Evolutionary conservation across 495 filamentous ascomycete species (phyloP).

Genomic region (Annulohypoxylon bovei): DNA sequence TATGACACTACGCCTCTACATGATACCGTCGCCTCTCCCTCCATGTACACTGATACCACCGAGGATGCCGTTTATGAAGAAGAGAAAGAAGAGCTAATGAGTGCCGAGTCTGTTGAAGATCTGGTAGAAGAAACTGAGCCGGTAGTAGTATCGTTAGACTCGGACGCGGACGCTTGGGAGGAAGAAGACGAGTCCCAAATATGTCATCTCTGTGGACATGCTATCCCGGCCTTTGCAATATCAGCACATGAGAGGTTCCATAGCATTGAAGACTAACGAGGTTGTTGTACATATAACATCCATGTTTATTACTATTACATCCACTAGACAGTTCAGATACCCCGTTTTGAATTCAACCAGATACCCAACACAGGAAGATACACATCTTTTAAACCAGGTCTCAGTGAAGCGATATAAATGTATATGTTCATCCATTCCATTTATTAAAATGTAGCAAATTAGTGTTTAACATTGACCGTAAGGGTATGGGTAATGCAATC

Average conservation of each 20-base stretch:
- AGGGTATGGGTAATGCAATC: conserved; percentile 21
- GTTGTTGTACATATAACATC: background rate
- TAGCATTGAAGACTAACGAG: conserved; percentile 48
- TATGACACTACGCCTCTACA: conserved; percentile 48
- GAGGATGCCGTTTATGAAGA: conserved; percentile 23
- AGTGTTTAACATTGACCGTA: conserved; percentile 4
- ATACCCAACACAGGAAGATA: background rate
- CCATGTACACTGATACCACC: background rate
- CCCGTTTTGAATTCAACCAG: conserved; percentile 14
- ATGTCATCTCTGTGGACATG: conserved; percentile 63
- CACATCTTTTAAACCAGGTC: background rate
- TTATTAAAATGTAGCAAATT: conserved; percentile 34
- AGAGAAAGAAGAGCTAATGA: background rate
- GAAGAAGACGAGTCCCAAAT: conserved; percentile 61
- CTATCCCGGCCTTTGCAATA: conserved; percentile 77
- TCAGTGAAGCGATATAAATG: conserved; percentile 4
- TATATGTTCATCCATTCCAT: conserved; percentile 24
- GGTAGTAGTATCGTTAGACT: conserved; percentile 17
- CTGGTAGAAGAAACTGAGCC: background rate
- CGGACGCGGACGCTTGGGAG: conserved; percentile 54
- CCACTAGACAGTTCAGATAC: conserved; percentile 8
- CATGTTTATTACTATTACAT: too few relatives aligned
- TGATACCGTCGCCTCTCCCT: conserved; percentile 13
- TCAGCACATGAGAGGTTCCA: conserved; percentile 79
- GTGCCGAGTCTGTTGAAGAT: background rate